phyloP scores from a whole-genome alignment of 805 yeast genomes.

The Metschnikowia gelsemii region DNA sequence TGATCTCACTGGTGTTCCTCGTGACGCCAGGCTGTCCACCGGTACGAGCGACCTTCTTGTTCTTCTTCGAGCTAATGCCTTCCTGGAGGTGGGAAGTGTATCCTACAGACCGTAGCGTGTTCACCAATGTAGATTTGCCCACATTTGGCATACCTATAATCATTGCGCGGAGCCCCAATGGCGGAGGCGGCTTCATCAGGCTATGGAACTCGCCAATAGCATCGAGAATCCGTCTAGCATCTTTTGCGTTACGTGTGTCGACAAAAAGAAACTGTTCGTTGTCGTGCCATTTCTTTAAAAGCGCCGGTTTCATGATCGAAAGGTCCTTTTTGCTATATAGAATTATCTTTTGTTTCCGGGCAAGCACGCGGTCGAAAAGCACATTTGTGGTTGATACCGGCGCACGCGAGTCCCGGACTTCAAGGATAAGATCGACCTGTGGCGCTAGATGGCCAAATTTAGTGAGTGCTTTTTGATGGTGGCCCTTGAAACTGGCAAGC shows the following conservation, averaged over 20 bases:
- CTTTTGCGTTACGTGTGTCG: constrained; percentile 53
- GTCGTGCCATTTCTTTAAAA: constrained; percentile 36
- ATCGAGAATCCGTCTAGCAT: constrained; percentile 51
- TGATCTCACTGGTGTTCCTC: constrained; percentile 69
- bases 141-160: constrained; percentile 96
- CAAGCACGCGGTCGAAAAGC: constrained; percentile 66
- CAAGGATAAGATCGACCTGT: constrained; percentile 77
- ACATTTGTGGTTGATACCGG: constrained; percentile 82
- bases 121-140: constrained; percentile 90
- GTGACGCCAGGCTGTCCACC: constrained; percentile 94
- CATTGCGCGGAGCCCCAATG: constrained; percentile 74
- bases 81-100: constrained; percentile 23
- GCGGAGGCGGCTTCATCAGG: constrained; percentile 65
- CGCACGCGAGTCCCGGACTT: constrained; percentile 85
- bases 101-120: constrained; percentile 57
- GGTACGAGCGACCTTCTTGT: constrained; percentile 73
- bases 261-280: constrained; percentile 45
- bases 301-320: constrained; percentile 42
- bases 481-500: constrained; percentile 84
- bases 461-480: constrained; percentile 77
- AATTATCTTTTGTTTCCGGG: constrained; percentile 55
- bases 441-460: constrained; percentile 68
- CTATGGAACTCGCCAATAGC: constrained; percentile 46
- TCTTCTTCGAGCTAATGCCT: constrained; percentile 33
- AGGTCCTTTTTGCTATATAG: constrained; percentile 78